These are phyloP conservation scores for Stagonosporopsis vannaccii DNA, from an alignment of 2,329 filamentous ascomycete genomes.

Conservation along the genomic window DNA sequence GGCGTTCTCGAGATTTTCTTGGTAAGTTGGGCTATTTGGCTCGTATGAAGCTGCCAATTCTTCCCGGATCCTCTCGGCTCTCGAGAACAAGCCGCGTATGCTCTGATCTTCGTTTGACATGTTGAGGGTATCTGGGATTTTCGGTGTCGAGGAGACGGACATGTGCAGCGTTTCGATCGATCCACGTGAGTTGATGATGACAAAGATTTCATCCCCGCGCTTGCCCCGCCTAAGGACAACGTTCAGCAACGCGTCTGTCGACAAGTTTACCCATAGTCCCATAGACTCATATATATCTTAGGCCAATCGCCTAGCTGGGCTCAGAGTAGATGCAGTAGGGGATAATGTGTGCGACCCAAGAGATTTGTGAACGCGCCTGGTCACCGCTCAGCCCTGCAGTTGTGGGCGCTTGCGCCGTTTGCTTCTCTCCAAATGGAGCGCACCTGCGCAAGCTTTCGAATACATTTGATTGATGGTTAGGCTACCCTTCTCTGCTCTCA, in stretches of 20 bases:
- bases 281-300: too few relatives aligned
- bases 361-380: not conserved
- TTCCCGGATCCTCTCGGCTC: conserved; percentile 63
- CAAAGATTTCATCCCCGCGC: conserved; percentile 27
- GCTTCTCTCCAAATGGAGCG: conserved; percentile 15
- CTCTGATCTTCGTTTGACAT: conserved; percentile 59
- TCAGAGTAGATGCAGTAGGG: not conserved
- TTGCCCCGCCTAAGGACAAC: conserved; percentile 23
- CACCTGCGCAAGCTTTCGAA: conserved; percentile 24
- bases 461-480: too few relatives aligned
- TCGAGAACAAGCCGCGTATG: conserved; percentile 62
- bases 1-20: conserved; percentile 70
- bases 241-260: not conserved
- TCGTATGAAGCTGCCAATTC: conserved; percentile 70
- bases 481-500: too few relatives aligned
- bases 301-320: too few relatives aligned
- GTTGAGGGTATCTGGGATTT: not conserved
- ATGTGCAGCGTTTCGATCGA: not conserved
- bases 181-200: conserved; percentile 37
- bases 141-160: conserved; percentile 1
- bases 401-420: conserved; percentile 26
- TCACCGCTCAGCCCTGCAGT: conserved; percentile 5
- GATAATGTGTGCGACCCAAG: not conserved
- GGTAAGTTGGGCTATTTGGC: conserved; percentile 70
- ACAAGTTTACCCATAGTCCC: too few relatives aligned